A percentile compares a stretch with the other conserved stretches of the same genome.
Evolutionary conservation across 2,329 filamentous ascomycete species (phyloP).

Genomic region (Zymoseptoria crescenta): DNA sequence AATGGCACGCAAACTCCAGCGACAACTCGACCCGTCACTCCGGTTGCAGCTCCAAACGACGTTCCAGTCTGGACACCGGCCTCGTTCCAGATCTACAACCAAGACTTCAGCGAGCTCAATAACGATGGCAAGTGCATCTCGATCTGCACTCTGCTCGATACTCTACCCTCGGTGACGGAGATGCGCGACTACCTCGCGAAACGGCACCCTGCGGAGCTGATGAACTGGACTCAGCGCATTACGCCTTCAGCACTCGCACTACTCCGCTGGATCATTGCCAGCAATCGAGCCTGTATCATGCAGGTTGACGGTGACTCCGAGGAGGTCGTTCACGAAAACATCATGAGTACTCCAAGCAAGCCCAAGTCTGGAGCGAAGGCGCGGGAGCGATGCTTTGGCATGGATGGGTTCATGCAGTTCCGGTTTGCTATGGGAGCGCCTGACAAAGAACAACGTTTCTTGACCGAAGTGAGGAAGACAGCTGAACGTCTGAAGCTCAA

Average conservation of each 20-base stretch:
- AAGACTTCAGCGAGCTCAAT: conserved; percentile 51
- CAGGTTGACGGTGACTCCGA: conserved; percentile 50
- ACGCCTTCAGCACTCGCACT: conserved; percentile 59
- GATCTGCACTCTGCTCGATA: conserved; percentile 48
- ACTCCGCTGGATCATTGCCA: conserved; percentile 81
- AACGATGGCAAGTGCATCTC: conserved; percentile 40
- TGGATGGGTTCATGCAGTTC: conserved; percentile 68
- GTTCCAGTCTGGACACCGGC: conserved; percentile 26
- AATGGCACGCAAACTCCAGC: conserved; percentile 6
- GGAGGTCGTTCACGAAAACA: not conserved
- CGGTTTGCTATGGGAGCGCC: conserved; percentile 81
- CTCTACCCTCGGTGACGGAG: conserved; percentile 53
- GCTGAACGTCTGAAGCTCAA: conserved; percentile 33
- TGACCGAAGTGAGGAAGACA: conserved; percentile 50
- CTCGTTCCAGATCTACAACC: conserved; percentile 41
- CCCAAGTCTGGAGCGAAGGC: conserved; percentile 5
- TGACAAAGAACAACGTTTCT: conserved; percentile 74
- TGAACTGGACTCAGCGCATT: conserved; percentile 51
- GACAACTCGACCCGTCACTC: conserved; percentile 5
- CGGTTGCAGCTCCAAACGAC: conserved; percentile 7
- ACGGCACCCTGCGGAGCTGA: conserved; percentile 34
- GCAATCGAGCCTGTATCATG: conserved; percentile 79
- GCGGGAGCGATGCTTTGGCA: conserved; percentile 49
- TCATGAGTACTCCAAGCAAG: not conserved
- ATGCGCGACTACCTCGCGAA: conserved; percentile 46